Percentiles rank a stretch among this genome's conserved stretches.
Evolutionary conservation across 306 rosid genomes (phyloP).

Genomic region (Carpinus fangiana): DNA sequence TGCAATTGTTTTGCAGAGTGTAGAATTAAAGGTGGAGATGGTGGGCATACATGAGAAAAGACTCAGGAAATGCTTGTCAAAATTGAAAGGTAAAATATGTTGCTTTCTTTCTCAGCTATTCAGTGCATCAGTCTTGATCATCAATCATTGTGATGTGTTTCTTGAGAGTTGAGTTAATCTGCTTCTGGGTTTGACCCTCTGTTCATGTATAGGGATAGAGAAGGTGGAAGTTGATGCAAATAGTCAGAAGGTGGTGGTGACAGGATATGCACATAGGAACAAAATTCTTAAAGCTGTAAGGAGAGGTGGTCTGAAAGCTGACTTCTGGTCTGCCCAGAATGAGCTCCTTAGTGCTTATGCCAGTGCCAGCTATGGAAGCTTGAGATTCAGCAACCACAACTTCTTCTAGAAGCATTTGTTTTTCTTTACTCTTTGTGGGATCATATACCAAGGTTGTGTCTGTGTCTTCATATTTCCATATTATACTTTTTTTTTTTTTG

Average conservation of each 20-base stretch:
- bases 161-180: neutral
- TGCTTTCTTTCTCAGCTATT: neutral
- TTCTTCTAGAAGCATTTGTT: constrained; percentile 49
- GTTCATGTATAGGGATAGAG: constrained; percentile 60
- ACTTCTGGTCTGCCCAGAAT: constrained; percentile 87
- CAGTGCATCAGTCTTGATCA: neutral
- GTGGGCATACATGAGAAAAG: constrained; percentile 86
- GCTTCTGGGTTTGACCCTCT: neutral
- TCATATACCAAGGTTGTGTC: neutral
- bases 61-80: constrained; percentile 76
- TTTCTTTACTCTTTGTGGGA: neutral
- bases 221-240: constrained; percentile 82
- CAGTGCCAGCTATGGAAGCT: constrained; percentile 43
- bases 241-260: constrained; percentile 72
- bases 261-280: constrained; percentile 76
- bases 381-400: constrained; percentile 57
- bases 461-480: neutral
- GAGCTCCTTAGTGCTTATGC: constrained; percentile 76
- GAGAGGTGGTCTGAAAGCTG: constrained; percentile 84
- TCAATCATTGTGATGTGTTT: neutral
- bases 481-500: neutral
- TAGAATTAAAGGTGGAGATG: constrained; percentile 93
- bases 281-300: constrained; percentile 82
- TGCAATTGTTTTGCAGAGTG: constrained; percentile 48
- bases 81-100: constrained; percentile 56